A percentile compares a stretch with the other conserved stretches of the same genome.
These are phyloP conservation scores for Penicillium sp. DNA, from an alignment of 2,329 filamentous ascomycete species.

Conservation along the genomic window DNA sequence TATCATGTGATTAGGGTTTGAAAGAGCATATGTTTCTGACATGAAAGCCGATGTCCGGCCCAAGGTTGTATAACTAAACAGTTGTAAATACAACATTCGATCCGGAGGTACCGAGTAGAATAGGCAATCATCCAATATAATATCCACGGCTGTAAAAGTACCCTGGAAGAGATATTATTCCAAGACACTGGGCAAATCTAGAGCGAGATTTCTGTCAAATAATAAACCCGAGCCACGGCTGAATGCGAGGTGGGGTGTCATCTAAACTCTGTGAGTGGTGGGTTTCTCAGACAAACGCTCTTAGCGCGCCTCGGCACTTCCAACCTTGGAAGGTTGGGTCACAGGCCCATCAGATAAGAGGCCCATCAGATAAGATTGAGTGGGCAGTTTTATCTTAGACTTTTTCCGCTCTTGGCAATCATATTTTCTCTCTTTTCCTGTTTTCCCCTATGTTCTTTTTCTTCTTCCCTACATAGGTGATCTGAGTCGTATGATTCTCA, in stretches of 20 bases:
- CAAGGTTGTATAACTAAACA: not conserved
- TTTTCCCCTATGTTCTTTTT: not conserved
- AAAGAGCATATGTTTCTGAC: not conserved
- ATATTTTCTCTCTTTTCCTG: not conserved
- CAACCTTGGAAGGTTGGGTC: not conserved
- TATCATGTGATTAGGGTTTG: not conserved
- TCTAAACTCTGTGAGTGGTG: not conserved
- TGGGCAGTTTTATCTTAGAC: not conserved
- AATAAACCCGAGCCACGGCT: not conserved
- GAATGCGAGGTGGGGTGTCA: not conserved
- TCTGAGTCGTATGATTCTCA: not conserved
- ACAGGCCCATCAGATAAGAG: constrained; percentile 9
- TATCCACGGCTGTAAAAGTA: not conserved
- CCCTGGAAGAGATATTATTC: not conserved
- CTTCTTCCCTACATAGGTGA: not conserved
- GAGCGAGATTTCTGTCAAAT: not conserved
- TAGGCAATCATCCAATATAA: not conserved
- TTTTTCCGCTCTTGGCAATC: constrained; percentile 4
- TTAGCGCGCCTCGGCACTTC: not conserved
- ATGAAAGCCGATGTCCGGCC: not conserved
- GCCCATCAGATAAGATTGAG: constrained; percentile 11
- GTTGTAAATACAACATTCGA: not conserved
- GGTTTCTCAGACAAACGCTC: not conserved
- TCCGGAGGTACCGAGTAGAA: not conserved
- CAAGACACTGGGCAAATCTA: not conserved